These are phyloP conservation scores for Nematodospora anomalae DNA, from an alignment of 1,139 yeast species.

Conservation along the genomic window DNA sequence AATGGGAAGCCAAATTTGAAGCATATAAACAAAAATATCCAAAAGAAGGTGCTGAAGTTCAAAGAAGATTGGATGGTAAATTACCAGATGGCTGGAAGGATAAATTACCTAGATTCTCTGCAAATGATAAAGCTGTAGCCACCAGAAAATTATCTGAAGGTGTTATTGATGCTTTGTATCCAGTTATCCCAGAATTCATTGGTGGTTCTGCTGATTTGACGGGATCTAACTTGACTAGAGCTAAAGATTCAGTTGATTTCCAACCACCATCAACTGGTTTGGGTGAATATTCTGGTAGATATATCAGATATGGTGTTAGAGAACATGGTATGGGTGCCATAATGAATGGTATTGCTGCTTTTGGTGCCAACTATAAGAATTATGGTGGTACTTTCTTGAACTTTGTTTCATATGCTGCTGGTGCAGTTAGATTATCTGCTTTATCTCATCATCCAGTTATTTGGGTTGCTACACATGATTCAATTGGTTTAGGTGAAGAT, in stretches of 20 bases:
- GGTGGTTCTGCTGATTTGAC: slow-evolving; percentile 99
- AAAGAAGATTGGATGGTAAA: slow-evolving; percentile 78
- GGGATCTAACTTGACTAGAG: slow-evolving; percentile 94
- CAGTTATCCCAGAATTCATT: slow-evolving; percentile 78
- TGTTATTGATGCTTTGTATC: slow-evolving; percentile 65
- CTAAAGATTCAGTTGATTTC: slow-evolving; percentile 84
- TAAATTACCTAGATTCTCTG: slow-evolving; percentile 74
- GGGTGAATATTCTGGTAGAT: slow-evolving; percentile 91
- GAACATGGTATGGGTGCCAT: slow-evolving; percentile 99
- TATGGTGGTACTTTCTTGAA: slow-evolving; percentile 98
- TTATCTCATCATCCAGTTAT: slow-evolving; percentile 90
- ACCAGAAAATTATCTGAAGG: slow-evolving; percentile 94
- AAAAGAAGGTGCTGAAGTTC: slow-evolving; percentile 73
- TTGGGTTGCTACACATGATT: slow-evolving; percentile 99
- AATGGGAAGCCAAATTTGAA: slow-evolving; percentile 70
- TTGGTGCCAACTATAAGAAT: slow-evolving; percentile 88
- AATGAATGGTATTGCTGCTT: slow-evolving; percentile 96
- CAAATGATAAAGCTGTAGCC: slow-evolving; percentile 82
- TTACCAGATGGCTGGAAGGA: slow-evolving; percentile 86
- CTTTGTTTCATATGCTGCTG: slow-evolving; percentile 97
- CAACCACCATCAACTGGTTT: slow-evolving; percentile 82
- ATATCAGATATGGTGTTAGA: slow-evolving; percentile 97
- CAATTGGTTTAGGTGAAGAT: slow-evolving; percentile 99
- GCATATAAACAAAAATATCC: slow-evolving; percentile 73
- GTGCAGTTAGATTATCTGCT: slow-evolving; percentile 95